Evolutionary conservation across 306 rosid genomes (phyloP).

Genomic region (Citrullus amarus): DNA sequence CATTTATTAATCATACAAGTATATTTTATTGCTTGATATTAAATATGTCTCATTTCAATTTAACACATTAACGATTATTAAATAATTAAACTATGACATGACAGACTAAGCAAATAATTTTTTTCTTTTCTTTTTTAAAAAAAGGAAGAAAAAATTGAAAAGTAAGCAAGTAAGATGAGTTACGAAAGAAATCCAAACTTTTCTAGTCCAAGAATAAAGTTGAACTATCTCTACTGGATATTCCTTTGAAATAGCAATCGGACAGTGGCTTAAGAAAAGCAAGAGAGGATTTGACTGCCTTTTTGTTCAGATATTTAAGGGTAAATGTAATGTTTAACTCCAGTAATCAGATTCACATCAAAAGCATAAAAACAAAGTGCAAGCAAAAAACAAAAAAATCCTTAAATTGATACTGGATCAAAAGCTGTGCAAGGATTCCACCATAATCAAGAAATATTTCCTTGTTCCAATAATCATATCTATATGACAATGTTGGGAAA

Average conservation of each 20-base stretch:
- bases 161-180: neutral
- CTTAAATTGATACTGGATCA: neutral
- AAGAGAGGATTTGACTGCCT: neutral
- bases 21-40: neutral
- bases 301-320: neutral
- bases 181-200: neutral
- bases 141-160: neutral
- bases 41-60: neutral
- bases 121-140: no score
- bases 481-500: neutral
- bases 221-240: neutral
- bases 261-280: neutral
- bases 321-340: neutral
- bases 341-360: constrained; percentile 1
- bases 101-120: neutral
- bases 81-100: neutral
- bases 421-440: constrained; percentile 3
- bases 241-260: neutral
- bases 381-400: neutral
- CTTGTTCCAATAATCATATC: neutral
- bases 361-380: neutral
- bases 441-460: neutral
- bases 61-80: neutral
- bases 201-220: neutral
- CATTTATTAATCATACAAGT: neutral